phyloP scores from a whole-genome alignment of 257 asterid species.

The Nemophila menziesii region DNA sequence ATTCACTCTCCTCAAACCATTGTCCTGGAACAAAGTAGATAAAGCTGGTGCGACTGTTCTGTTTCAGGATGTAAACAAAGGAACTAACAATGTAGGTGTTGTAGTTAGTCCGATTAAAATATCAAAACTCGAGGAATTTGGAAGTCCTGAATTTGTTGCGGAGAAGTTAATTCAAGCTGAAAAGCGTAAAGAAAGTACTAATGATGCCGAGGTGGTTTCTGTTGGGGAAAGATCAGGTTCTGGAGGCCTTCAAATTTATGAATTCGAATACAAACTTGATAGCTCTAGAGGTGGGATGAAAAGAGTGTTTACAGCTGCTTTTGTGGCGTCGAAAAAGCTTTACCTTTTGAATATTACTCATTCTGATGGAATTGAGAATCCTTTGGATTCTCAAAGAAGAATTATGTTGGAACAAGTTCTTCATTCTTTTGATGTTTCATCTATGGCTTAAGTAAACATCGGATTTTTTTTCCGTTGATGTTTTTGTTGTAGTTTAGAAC shows the following conservation, averaged over 20 bases:
- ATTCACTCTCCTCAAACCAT: slow-evolving; percentile 69
- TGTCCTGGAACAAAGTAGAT: slow-evolving; percentile 83
- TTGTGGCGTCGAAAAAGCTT: slow-evolving; percentile 68
- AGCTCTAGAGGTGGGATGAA: slow-evolving; percentile 87
- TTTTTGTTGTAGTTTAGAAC: no score
- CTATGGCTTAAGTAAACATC: slow-evolving; percentile 24
- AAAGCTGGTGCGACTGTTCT: slow-evolving; percentile 84
- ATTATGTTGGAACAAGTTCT: slow-evolving; percentile 52
- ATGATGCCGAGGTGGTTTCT: slow-evolving; percentile 70
- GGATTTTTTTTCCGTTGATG: neutral
- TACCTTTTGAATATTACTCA: slow-evolving; percentile 65
- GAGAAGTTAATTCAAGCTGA: slow-evolving; percentile 89
- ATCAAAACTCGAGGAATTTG: slow-evolving; percentile 56
- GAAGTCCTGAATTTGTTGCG: slow-evolving; percentile 77
- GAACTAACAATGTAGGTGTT: slow-evolving; percentile 70
- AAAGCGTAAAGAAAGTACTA: slow-evolving; percentile 81
- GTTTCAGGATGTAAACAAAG: slow-evolving; percentile 55
- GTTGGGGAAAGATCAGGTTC: slow-evolving; percentile 53
- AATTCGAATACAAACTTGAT: slow-evolving; percentile 81
- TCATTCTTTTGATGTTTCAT: slow-evolving; percentile 61
- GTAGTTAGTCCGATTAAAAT: slow-evolving; percentile 76
- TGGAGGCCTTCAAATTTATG: slow-evolving; percentile 66
- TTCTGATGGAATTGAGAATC: slow-evolving; percentile 52
- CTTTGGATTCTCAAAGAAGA: slow-evolving; percentile 43
- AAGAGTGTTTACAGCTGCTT: slow-evolving; percentile 85